Evolutionary conservation across 176 grass and related monocot genomes (phyloP).

Genomic region (Sorghum bicolor): Sorghum_bicolor_NCBIv3 NC_012870.2:22345501-22346000

Average conservation of each 20-base stretch:
- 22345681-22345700: background rate
- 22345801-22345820: slow-evolving; percentile 1
- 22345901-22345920: slow-evolving; percentile 1
- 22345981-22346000: background rate
- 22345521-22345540: slow-evolving; percentile 13
- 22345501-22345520: background rate
- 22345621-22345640: background rate
- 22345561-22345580: background rate
- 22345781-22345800: background rate
- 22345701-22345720: background rate
- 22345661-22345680: background rate
- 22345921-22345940: background rate
- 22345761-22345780: background rate
- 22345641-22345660: background rate
- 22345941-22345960: slow-evolving; percentile 16
- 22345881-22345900: background rate
- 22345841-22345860: background rate
- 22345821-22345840: background rate
- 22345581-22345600: background rate
- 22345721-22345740: background rate
- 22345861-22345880: background rate
- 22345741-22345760: background rate
- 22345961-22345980: background rate
- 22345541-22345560: background rate
- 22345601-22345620: background rate